phyloP scores from a whole-genome alignment of 2,329 filamentous ascomycete species.

The Colletotrichum sp. region DNA sequence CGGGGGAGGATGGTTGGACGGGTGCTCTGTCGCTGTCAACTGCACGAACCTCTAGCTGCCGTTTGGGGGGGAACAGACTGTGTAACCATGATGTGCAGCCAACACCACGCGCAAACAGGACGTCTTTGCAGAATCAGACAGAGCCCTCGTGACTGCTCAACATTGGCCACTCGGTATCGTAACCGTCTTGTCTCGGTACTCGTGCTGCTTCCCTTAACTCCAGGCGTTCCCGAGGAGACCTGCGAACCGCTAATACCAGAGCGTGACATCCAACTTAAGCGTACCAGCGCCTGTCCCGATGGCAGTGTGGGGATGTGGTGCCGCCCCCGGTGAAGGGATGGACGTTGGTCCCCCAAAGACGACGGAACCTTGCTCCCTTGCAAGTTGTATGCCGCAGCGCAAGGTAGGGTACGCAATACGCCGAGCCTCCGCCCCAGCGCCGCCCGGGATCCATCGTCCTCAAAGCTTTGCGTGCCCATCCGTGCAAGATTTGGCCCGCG shows the following conservation, averaged over 20 bases:
- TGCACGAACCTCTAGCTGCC: neutral
- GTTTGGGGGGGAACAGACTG: neutral
- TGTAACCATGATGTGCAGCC: constrained; percentile 3
- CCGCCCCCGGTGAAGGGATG: neutral
- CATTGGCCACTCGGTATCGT: neutral
- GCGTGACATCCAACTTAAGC: neutral
- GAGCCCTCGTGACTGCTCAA: neutral
- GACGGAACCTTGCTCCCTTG: neutral
- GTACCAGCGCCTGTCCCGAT: neutral
- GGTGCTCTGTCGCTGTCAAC: neutral
- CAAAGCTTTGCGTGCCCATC: neutral
- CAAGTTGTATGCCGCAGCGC: neutral
- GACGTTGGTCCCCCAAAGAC: neutral
- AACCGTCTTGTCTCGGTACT: neutral
- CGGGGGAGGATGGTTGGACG: neutral
- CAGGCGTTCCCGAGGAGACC: neutral
- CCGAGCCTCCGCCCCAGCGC: constrained; percentile 17
- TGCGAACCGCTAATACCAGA: neutral
- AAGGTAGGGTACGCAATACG: neutral
- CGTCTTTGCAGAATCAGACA: neutral
- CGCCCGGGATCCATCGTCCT: constrained; percentile 1
- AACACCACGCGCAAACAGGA: neutral
- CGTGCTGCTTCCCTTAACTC: neutral
- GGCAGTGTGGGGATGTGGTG: neutral
- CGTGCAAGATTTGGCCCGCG: neutral